Evolutionary conservation across 2,329 filamentous ascomycete species (phyloP).

Genomic region (Aspergillus sergii): DNA sequence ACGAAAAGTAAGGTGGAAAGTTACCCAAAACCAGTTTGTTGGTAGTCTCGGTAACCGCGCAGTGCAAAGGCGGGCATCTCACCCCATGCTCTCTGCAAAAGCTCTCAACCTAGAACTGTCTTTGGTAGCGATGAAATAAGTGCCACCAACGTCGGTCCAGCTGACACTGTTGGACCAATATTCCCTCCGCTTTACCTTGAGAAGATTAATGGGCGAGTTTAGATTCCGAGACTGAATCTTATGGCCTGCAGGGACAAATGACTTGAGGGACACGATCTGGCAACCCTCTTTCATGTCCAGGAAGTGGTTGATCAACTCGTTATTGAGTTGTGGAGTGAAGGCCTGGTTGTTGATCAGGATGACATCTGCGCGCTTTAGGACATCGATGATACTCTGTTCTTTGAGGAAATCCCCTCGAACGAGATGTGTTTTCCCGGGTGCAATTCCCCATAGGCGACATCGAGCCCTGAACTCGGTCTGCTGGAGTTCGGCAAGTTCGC

Average conservation of each 20-base stretch:
- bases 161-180: slow-evolving; percentile 76
- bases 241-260: slow-evolving; percentile 80
- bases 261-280: slow-evolving; percentile 87
- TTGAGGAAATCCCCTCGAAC: slow-evolving; percentile 82
- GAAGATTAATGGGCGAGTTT: slow-evolving; percentile 78
- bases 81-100: slow-evolving; percentile 47
- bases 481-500: slow-evolving; percentile 78
- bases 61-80: slow-evolving; percentile 8
- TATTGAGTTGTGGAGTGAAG: slow-evolving; percentile 85
- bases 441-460: slow-evolving; percentile 85
- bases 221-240: slow-evolving; percentile 73
- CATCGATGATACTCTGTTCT: slow-evolving; percentile 68
- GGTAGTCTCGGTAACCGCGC: not conserved
- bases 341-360: slow-evolving; percentile 97
- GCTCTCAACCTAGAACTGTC: slow-evolving; percentile 59
- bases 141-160: slow-evolving; percentile 83
- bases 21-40: not conserved
- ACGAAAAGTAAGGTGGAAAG: not conserved
- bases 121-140: slow-evolving; percentile 86
- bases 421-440: slow-evolving; percentile 76
- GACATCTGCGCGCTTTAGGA: slow-evolving; percentile 85
- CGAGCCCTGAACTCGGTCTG: slow-evolving; percentile 81
- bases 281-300: slow-evolving; percentile 89
- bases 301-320: slow-evolving; percentile 82
- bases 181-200: slow-evolving; percentile 72